phyloP scores from a whole-genome alignment of 2,329 filamentous ascomycete genomes.

The Arthrobotrys pseudoclavata region DNA sequence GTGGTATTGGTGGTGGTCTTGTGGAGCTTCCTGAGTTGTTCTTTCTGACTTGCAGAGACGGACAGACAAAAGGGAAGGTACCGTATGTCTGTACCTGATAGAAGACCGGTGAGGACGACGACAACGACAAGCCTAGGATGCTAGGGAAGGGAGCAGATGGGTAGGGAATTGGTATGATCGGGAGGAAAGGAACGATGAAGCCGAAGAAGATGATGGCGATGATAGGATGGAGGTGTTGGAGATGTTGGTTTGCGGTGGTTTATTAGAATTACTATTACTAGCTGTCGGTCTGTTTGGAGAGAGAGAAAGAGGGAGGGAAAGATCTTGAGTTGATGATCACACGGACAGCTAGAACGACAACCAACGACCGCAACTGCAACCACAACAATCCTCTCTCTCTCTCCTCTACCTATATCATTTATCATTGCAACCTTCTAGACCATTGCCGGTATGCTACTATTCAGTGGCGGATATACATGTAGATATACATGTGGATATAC shows the following conservation, averaged over 20 bases:
- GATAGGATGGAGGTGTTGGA: neutral
- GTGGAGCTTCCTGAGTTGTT: slow-evolving; percentile 15
- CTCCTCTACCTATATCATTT: too few relatives aligned
- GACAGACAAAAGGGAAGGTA: neutral
- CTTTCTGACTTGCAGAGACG: slow-evolving; percentile 7
- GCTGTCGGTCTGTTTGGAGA: neutral
- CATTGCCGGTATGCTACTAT: neutral
- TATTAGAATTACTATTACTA: slow-evolving; percentile 20
- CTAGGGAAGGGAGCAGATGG: neutral
- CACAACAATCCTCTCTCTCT: neutral
- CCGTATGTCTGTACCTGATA: neutral
- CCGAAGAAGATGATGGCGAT: neutral
- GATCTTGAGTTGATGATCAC: neutral
- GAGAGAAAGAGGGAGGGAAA: neutral
- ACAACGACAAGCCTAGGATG: too few relatives aligned
- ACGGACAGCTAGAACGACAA: too few relatives aligned
- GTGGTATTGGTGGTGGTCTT: neutral
- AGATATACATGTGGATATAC: neutral
- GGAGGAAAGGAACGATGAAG: neutral
- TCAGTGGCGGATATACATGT: too few relatives aligned
- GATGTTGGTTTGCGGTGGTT: slow-evolving; percentile 8
- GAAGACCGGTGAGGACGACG: neutral
- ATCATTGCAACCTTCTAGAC: neutral
- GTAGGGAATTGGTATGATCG: neutral
- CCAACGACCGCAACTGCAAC: neutral